Conservation (phyloP, 768 basidiomycete species). For the Leccinum broughii region DNA sequence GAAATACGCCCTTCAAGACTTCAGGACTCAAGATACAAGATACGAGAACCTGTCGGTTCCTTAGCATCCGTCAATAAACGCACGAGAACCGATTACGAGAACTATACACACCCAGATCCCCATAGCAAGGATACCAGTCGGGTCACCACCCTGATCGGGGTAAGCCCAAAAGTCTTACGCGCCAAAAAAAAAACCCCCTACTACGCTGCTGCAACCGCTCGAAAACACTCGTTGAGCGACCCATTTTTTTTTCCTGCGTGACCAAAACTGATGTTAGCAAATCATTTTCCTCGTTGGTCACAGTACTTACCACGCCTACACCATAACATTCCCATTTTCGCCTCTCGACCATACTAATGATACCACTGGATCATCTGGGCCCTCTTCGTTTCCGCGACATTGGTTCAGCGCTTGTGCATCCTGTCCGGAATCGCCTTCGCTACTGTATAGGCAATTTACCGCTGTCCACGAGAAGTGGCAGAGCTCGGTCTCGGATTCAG, state of each 20-base stretch:
- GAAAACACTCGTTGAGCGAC: no score
- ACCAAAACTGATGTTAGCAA: no score
- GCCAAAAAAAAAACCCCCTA: no score
- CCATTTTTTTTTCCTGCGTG: no score
- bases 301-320: no score
- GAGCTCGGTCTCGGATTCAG: no score
- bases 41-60: constrained; percentile 77
- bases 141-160: constrained; percentile 55
- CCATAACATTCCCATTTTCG: no score
- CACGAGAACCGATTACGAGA: background rate
- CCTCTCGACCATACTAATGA: background rate
- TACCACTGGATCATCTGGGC: background rate
- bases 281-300: no score
- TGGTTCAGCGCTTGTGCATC: constrained; percentile 18
- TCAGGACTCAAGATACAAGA: constrained; percentile 57
- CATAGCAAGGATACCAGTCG: constrained; percentile 71
- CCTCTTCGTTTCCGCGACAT: constrained; percentile 6
- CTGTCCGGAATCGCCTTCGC: constrained; percentile 3
- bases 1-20: background rate
- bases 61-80: constrained; percentile 3
- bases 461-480: no score
- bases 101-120: constrained; percentile 65
- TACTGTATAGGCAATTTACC: background rate
- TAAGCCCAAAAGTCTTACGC: constrained; percentile 30
- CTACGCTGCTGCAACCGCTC: no score